Percentiles rank a stretch among this genome's conserved stretches.
Conservation (phyloP, 139 green algal species). For the Closterium sp. region DNA sequence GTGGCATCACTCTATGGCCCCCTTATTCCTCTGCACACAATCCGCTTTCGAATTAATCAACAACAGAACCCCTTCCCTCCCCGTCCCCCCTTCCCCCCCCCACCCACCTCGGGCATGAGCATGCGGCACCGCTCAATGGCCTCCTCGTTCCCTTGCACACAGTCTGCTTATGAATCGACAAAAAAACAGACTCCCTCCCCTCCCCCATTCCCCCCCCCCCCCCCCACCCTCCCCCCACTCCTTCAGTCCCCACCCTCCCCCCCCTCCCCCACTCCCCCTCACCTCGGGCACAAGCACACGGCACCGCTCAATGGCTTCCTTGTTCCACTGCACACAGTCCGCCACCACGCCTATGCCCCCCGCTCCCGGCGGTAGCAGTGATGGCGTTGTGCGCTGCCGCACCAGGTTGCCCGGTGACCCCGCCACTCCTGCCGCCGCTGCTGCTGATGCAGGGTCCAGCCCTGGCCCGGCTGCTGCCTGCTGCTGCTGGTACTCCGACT, state of each 20-base stretch:
- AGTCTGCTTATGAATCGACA: neutral
- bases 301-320: constrained; percentile 29
- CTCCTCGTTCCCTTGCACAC: constrained; percentile 43
- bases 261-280: neutral
- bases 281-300: constrained; percentile 14
- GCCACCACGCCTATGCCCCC: constrained; percentile 13
- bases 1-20: constrained; percentile 12
- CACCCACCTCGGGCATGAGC: constrained; percentile 9
- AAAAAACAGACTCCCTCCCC: no score
- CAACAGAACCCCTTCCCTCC: no score
- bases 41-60: no score
- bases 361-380: neutral
- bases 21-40: constrained; percentile 42
- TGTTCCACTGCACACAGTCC: constrained; percentile 44
- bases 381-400: neutral
- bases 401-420: neutral
- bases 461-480: neutral
- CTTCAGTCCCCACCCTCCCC: neutral
- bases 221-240: no score
- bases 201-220: no score
- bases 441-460: neutral
- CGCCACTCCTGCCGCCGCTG: neutral
- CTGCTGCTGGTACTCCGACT: neutral
- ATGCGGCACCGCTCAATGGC: constrained; percentile 17
- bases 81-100: neutral